These are phyloP conservation scores for Cryptococcus amylolentus DNA, from an alignment of 1,284 basidiomycete species.

Conservation along the genomic window DNA sequence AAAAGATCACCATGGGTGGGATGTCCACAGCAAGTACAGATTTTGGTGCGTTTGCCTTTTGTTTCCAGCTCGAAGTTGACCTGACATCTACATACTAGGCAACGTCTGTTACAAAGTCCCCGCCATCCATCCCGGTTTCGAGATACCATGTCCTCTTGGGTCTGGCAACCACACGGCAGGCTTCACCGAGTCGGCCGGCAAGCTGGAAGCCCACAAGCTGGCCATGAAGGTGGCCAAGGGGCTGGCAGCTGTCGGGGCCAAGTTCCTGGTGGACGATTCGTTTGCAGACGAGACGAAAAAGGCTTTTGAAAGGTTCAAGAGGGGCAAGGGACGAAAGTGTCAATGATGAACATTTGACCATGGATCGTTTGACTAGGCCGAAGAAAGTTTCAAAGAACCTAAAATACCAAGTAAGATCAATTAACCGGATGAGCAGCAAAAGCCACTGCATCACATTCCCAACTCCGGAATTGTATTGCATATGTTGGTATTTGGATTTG, in stretches of 20 bases:
- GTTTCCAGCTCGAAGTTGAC: neutral
- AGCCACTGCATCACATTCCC: no score
- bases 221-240: slow-evolving; percentile 44
- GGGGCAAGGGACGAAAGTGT: slow-evolving; percentile 12
- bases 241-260: slow-evolving; percentile 40
- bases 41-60: slow-evolving; percentile 13
- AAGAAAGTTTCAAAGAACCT: no score
- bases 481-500: no score
- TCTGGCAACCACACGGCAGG: slow-evolving; percentile 30
- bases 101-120: slow-evolving; percentile 30
- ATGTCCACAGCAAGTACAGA: slow-evolving; percentile 33
- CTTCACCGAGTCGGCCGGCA: slow-evolving; percentile 26
- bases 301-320: slow-evolving; percentile 27
- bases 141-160: slow-evolving; percentile 18
- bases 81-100: slow-evolving; percentile 4
- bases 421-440: no score
- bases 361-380: no score
- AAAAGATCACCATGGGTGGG: slow-evolving; percentile 18
- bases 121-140: slow-evolving; percentile 23
- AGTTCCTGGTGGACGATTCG: slow-evolving; percentile 39
- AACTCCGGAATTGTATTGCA: no score
- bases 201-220: slow-evolving; percentile 29
- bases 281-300: slow-evolving; percentile 34
- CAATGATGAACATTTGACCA: no score
- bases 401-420: no score